phyloP scores from a whole-genome alignment of 345 rosid genomes.

The Eucalyptus tenuipes region DNA sequence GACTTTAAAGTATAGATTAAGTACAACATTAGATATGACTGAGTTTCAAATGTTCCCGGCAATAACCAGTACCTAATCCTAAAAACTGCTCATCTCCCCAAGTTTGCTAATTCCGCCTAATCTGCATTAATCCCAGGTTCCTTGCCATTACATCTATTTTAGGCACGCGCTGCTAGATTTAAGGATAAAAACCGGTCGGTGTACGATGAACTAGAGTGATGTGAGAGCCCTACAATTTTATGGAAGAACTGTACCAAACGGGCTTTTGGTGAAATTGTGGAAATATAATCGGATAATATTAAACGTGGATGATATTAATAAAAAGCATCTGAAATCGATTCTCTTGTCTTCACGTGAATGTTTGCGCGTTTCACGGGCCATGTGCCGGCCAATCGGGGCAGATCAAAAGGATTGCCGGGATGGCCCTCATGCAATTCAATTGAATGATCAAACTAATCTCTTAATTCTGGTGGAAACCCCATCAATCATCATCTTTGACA shows the following conservation, averaged over 20 bases:
- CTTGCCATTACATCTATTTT: neutral
- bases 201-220: neutral
- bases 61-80: neutral
- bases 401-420: neutral
- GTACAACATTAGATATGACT: neutral
- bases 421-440: neutral
- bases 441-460: neutral
- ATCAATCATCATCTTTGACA: neutral
- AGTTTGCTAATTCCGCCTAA: neutral
- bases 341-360: neutral
- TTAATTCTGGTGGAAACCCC: neutral
- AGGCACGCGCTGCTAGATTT: neutral
- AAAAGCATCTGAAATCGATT: neutral
- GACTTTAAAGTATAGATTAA: neutral
- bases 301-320: neutral
- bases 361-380: neutral
- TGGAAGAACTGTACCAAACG: neutral
- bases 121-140: neutral
- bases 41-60: neutral
- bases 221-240: neutral
- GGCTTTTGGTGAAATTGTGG: neutral
- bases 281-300: neutral
- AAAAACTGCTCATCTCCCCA: neutral
- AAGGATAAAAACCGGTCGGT: neutral
- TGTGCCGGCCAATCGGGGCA: neutral